Base-by-base conservation (phyloP, 257 asterid genomes). In the Linderniella brevidens region DNA sequence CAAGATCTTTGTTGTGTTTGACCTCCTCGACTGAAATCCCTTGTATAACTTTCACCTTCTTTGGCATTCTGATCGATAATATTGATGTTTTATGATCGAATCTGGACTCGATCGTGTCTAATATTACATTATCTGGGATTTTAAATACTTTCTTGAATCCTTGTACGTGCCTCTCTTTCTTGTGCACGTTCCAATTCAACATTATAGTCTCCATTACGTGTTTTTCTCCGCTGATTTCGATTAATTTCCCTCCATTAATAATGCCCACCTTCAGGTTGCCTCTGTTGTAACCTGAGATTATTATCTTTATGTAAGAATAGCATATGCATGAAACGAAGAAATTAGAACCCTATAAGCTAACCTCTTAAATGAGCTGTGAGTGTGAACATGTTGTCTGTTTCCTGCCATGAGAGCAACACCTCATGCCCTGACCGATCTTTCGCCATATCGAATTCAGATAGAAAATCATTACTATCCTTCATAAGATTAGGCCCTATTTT, bases 331-430 rank as follows among this genome's bases (percentile, higher is more conserved):
- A 15, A 16, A 15, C 11, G n/a, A 46, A 46, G 5, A 46, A 1
- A 15, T 1, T 46, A 17, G 12, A 16, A 18, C 25, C 4, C 1
- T 4, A 16, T 15, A 16, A 4, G 8, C 19, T 5, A 55, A 87
- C 97, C 93, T 74, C 55, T 71, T 58, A 80, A 82, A 70, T 71
- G 80, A 65, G 80, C 78, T 11, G 79, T 75, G 68, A 83, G 92
- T 64, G 72, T 37, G 52, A 83, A 83, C 77, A 67, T 13, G 25
- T 70, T 9, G 12, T 70, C 80, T n/a, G 93, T 80, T 70, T 87
- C 93, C 16, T 44, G 63, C 35, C 90, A 87, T 50, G 68, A 49
- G 70, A 80, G 83, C 45, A 76, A 54, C 13, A 73, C 75, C 25
- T 80, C 48, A 43, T 13, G 48, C 4, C 17, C 17, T 43, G 4